These are phyloP conservation scores for Aspergillus brasiliensis DNA, from an alignment of 2,329 filamentous ascomycete genomes.

Conservation along the genomic window DNA sequence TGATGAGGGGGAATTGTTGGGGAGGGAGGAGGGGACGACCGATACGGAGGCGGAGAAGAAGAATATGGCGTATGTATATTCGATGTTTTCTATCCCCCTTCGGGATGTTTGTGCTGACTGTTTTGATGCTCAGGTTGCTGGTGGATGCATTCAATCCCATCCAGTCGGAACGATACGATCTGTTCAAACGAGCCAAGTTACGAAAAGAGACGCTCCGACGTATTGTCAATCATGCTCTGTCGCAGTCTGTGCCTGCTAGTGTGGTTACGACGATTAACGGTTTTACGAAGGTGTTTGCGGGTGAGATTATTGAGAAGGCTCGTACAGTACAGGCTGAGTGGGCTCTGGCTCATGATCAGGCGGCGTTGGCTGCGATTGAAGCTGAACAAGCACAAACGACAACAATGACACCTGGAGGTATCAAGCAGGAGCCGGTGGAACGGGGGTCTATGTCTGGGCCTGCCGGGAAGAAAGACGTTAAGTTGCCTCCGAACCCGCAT, in stretches of 20 bases:
- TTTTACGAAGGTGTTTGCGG: conserved; percentile 68
- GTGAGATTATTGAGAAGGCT: conserved; percentile 66
- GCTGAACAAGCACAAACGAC: conserved; percentile 50
- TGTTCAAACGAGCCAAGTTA: conserved; percentile 53
- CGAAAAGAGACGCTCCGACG: conserved; percentile 54
- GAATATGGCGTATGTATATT: conserved; percentile 50
- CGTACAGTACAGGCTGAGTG: conserved; percentile 61
- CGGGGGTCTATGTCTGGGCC: conserved; percentile 4
- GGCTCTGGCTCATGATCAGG: conserved; percentile 54
- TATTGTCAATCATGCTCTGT: conserved; percentile 68
- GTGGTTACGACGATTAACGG: conserved; percentile 66
- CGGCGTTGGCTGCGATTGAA: conserved; percentile 57
- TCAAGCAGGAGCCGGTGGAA: conserved; percentile 30
- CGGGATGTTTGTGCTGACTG: too few species aligned
- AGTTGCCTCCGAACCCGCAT: conserved; percentile 48
- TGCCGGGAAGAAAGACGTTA: conserved; percentile 23
- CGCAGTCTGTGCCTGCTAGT: conserved; percentile 65
- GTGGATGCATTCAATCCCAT: conserved; percentile 51
- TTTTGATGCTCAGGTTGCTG: conserved; percentile 37
- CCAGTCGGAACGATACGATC: conserved; percentile 52
- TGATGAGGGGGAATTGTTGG: conserved; percentile 49
- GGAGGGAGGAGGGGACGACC: conserved; percentile 47
- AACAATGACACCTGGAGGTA: background rate
- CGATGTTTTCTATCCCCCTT: too few species aligned
- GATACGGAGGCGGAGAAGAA: conserved; percentile 57